Conservation (phyloP, 768 basidiomycete species). For the Kwoniella sp. region DNA sequence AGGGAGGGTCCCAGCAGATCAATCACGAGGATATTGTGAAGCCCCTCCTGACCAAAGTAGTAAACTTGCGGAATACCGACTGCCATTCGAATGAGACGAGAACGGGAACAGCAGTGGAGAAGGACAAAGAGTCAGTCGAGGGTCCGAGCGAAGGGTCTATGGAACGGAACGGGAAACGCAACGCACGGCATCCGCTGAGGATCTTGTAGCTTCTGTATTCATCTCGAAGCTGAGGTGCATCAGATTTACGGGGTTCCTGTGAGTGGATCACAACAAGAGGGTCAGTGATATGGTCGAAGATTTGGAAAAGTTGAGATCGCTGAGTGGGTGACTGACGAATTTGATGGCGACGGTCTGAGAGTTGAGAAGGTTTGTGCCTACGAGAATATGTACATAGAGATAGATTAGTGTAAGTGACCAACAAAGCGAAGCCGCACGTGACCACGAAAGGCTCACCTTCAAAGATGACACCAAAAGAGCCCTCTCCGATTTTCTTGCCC, state of each 20-base stretch:
- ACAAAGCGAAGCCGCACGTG: not conserved
- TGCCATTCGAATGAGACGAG: slow-evolving; percentile 51
- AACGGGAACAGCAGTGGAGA: not conserved
- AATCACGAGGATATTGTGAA: slow-evolving; percentile 98
- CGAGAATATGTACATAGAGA: not conserved
- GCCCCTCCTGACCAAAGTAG: slow-evolving; percentile 98
- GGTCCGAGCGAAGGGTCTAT: slow-evolving; percentile 19
- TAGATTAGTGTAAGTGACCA: not conserved
- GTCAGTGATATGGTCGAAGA: slow-evolving; percentile 46
- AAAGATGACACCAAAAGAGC: slow-evolving; percentile 93
- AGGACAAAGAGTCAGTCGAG: slow-evolving; percentile 11
- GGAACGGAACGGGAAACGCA: slow-evolving; percentile 18
- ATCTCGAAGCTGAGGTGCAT: slow-evolving; percentile 95
- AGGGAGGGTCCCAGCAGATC: slow-evolving; percentile 94
- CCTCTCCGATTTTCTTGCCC: slow-evolving; percentile 99
- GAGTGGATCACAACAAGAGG: not conserved
- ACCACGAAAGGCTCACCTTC: slow-evolving; percentile 72
- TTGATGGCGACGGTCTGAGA: slow-evolving; percentile 99
- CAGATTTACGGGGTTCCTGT: slow-evolving; percentile 77
- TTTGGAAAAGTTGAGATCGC: slow-evolving; percentile 6
- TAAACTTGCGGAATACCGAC: slow-evolving; percentile 98
- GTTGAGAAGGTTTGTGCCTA: slow-evolving; percentile 96
- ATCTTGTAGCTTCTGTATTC: slow-evolving; percentile 99
- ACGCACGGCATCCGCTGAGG: slow-evolving; percentile 84
- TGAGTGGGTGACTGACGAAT: slow-evolving; percentile 76